Evolutionary conservation across 1,284 basidiomycete genomes (phyloP).

Genomic region (Sanghuangporus baumii): DNA sequence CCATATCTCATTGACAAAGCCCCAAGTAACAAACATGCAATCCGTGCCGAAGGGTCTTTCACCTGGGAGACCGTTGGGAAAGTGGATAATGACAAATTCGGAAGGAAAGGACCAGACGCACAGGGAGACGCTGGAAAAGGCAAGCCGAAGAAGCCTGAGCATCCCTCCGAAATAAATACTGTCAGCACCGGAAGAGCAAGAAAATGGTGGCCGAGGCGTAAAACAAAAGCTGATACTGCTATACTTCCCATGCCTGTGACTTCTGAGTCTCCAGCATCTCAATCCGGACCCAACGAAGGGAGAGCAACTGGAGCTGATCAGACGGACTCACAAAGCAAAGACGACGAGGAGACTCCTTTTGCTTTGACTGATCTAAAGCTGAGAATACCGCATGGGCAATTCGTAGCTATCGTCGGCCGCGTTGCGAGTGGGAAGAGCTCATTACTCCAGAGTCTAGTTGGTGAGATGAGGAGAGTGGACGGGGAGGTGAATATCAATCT

Average conservation of each 20-base stretch:
- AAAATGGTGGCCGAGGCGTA: not conserved
- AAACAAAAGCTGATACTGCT: not conserved
- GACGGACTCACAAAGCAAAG: conserved; percentile 9
- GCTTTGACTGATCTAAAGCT: conserved; percentile 52
- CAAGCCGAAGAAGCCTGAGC: conserved; percentile 5
- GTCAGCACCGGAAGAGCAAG: not conserved
- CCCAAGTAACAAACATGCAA: conserved; percentile 35
- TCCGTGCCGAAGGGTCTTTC: conserved; percentile 62
- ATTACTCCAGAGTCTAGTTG: conserved; percentile 65
- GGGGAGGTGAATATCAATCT: conserved; percentile 39
- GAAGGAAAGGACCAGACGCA: not conserved
- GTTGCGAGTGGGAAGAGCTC: conserved; percentile 76
- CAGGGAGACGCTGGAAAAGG: conserved; percentile 12
- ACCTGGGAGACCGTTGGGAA: conserved; percentile 55
- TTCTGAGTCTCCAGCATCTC: not conserved
- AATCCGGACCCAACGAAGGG: not conserved
- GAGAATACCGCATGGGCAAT: conserved; percentile 53
- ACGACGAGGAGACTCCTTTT: conserved; percentile 52
- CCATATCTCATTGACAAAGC: conserved; percentile 41
- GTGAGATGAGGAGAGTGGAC: conserved; percentile 66
- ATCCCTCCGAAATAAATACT: not conserved
- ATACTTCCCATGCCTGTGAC: not conserved
- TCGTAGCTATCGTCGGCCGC: conserved; percentile 68
- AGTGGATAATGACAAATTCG: conserved; percentile 25
- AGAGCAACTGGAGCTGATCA: conserved; percentile 35